Percentiles rank a stretch among this genome's conserved stretches.
Evolutionary conservation across 2,329 filamentous ascomycete genomes (phyloP).

Genomic region (Daldinia sp.): DNA sequence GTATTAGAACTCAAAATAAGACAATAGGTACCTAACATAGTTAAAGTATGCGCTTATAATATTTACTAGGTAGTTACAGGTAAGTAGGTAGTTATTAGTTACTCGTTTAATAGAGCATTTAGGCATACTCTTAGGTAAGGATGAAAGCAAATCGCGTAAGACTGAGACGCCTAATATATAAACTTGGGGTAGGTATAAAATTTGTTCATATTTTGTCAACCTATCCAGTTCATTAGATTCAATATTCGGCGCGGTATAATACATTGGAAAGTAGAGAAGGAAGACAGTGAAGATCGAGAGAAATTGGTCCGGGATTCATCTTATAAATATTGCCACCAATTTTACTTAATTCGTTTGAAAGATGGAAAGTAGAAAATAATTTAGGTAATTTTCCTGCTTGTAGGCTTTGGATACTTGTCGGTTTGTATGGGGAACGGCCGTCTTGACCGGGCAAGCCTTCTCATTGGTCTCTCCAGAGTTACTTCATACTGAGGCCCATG

Average conservation of each 20-base stretch:
- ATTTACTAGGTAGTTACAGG: neutral
- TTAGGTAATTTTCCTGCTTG: neutral
- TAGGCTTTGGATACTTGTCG: neutral
- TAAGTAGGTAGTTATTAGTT: no score
- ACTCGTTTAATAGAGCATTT: no score
- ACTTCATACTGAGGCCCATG: neutral
- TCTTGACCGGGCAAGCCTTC: conserved; percentile 2
- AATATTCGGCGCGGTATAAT: no score
- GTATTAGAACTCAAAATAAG: neutral
- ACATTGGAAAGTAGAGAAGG: no score
- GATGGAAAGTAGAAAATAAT: neutral
- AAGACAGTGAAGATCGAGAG: no score
- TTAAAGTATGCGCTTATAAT: neutral
- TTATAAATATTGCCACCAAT: neutral
- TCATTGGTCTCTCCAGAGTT: neutral
- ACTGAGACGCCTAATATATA: no score
- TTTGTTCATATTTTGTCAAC: no score
- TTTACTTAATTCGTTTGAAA: neutral
- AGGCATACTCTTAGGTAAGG: no score
- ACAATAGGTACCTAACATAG: neutral
- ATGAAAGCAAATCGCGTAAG: no score
- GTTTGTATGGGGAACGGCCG: conserved; percentile 5
- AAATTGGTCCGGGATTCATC: neutral
- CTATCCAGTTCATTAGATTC: no score
- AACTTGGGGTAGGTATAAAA: no score